Evolutionary conservation across 257 asterid species (phyloP), one percentile per base, ranked within the genome.

Genomic region (Ehretia macrophylla): DNA sequence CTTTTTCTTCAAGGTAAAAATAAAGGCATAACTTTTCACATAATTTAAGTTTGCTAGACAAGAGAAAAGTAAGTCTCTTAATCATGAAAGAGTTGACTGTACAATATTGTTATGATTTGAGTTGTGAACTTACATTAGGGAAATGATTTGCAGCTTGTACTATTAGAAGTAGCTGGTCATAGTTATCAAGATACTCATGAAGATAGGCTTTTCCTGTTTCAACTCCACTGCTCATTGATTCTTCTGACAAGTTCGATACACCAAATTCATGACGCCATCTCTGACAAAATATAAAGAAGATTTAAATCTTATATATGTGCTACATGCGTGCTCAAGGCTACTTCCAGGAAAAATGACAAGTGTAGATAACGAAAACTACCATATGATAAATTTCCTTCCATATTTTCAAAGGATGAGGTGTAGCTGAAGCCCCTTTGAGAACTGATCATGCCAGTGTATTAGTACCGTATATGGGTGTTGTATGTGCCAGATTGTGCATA

Each of bases 81-180:
- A 27, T 27, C 35, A 27, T 27, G 35, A 27, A n/a, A n/a, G 35
- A 27, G 35, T 27, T 27, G 35, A 6, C 35, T 27, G 35, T 27
- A 27, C 35, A 27, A 27, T 6, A 27, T 27, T 27, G 35, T 27
- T 27, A 27, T 27, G 35, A 54, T 52, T 27, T 19, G 51, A n/a
- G 39, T 11, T 8, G 14, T 55, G 40, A 38, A 72, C 81, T 60
- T 79, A 87, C 97, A 83, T 83, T 86, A 1, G 94, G 92, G 52
- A 87, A 66, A 84, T 91, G 98, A 79, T 88, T 91, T 60, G 95
- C 75, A 46, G 72, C 85, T 10, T 78, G 81, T 61, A 91, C 96
- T 59, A 87, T 69, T 47, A 85, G 65, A 59, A 83, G 94, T 5
- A 96, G 90, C 61, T 95, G 68, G 76, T 19, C 73, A 19, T 71